These are phyloP conservation scores for Panus rudis DNA, from an alignment of 768 basidiomycete species.

Conservation along the genomic window DNA sequence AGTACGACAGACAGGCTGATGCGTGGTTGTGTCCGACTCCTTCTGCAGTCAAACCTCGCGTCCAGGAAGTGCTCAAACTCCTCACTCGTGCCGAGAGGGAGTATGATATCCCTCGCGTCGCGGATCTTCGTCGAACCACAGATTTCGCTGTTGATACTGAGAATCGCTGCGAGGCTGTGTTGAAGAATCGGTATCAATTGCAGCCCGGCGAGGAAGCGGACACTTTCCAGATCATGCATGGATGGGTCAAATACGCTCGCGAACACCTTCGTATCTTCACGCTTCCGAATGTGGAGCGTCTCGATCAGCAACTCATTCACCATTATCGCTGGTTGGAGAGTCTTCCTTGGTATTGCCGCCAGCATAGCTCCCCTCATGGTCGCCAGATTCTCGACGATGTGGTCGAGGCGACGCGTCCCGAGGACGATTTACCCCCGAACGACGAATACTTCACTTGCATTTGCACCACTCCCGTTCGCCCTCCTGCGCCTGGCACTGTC, in stretches of 20 bases:
- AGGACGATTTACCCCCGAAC: constrained; percentile 71
- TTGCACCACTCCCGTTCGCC: constrained; percentile 67
- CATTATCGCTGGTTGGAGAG: constrained; percentile 70
- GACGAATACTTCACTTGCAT: constrained; percentile 87
- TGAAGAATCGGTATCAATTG: constrained; percentile 54
- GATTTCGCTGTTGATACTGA: constrained; percentile 78
- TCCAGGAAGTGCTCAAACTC: constrained; percentile 63
- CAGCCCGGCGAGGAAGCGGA: constrained; percentile 44
- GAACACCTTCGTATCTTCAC: constrained; percentile 68
- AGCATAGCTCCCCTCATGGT: constrained; percentile 59
- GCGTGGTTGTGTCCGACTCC: constrained; percentile 56
- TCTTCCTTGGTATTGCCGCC: constrained; percentile 72
- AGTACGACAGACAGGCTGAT: constrained; percentile 74
- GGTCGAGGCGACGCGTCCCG: constrained; percentile 61
- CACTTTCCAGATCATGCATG: constrained; percentile 63
- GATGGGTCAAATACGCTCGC: constrained; percentile 68
- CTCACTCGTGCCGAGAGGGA: constrained; percentile 70
- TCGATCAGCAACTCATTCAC: constrained; percentile 57
- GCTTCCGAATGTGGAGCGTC: constrained; percentile 59
- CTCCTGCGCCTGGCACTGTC: constrained; percentile 63
- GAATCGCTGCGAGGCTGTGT: constrained; percentile 63
- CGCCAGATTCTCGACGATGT: constrained; percentile 68
- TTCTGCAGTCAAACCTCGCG: constrained; percentile 49
- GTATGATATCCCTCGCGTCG: constrained; percentile 60
- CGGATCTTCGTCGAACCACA: constrained; percentile 60